A percentile compares a stretch with the other conserved stretches of the same genome.
These are phyloP conservation scores for Rhipidocladum racemiflorum DNA, from an alignment of 176 grass and related monocot species.

Conservation along the genomic window DNA sequence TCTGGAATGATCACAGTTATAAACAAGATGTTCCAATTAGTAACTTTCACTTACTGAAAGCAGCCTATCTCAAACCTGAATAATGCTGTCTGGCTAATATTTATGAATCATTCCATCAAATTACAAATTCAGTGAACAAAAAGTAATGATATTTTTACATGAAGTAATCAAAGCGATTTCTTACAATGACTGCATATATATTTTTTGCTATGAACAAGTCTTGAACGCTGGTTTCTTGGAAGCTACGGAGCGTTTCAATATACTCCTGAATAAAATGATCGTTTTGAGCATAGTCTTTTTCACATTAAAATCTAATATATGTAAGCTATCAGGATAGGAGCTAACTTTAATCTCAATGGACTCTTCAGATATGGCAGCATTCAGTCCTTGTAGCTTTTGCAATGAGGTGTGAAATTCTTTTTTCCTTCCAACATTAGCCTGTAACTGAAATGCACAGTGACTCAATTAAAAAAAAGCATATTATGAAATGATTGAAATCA, in stretches of 20 bases:
- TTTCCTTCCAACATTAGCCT: conserved; percentile 60
- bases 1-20: conserved; percentile 53
- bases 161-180: conserved; percentile 27
- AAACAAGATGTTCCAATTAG: conserved; percentile 38
- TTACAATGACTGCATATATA: conserved; percentile 61
- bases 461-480: background rate
- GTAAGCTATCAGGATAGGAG: conserved; percentile 2
- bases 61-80: conserved; percentile 55
- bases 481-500: background rate
- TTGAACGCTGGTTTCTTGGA: conserved; percentile 45
- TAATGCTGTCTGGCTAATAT: background rate
- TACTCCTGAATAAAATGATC: conserved; percentile 48
- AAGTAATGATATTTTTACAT: background rate
- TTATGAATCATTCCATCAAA: conserved; percentile 12
- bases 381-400: conserved; percentile 52
- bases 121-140: background rate
- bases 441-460: conserved; percentile 18
- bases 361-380: conserved; percentile 53
- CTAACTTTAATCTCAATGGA: conserved; percentile 66
- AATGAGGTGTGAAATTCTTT: conserved; percentile 62
- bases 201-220: conserved; percentile 62
- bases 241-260: conserved; percentile 45
- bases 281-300: background rate
- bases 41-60: conserved; percentile 15
- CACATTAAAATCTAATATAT: conserved; percentile 6